These are phyloP conservation scores for Solanum acaule DNA, from an alignment of 257 asterid genomes.

Conservation along the genomic window DNA sequence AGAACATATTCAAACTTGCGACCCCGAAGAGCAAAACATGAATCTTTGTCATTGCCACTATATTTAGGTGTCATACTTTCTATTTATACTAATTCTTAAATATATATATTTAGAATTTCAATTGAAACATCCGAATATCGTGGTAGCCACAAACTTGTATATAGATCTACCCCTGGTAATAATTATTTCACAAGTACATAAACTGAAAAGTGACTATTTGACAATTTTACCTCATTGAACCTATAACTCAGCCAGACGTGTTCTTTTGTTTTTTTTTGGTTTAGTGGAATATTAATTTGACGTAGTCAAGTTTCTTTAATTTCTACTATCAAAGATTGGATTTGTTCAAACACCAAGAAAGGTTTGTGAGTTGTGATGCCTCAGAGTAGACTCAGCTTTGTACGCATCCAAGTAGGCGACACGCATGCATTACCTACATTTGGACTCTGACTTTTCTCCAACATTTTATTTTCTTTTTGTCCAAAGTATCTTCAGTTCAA, in stretches of 20 bases:
- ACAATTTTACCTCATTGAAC: background rate
- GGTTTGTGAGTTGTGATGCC: background rate
- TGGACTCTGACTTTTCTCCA: background rate
- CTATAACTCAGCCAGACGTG: background rate
- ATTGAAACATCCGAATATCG: too few species aligned
- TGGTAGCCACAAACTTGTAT: too few species aligned
- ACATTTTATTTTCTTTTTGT: background rate
- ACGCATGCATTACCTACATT: background rate
- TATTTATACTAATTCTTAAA: too few species aligned
- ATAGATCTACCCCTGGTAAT: too few species aligned
- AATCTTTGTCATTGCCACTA: too few species aligned
- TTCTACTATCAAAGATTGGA: background rate
- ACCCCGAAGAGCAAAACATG: too few species aligned
- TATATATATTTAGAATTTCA: too few species aligned
- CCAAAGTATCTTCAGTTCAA: background rate
- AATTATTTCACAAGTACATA: too few species aligned
- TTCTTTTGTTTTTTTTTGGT: background rate
- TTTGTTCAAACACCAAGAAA: background rate
- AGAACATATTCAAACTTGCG: too few species aligned
- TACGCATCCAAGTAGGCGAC: background rate
- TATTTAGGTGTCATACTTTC: too few species aligned
- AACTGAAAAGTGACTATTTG: background rate
- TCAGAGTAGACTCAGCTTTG: background rate
- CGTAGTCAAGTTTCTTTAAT: background rate
- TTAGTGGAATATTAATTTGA: background rate